These are phyloP conservation scores for Ailanthus altissimus DNA, from an alignment of 345 rosid species.

Conservation along the genomic window DNA sequence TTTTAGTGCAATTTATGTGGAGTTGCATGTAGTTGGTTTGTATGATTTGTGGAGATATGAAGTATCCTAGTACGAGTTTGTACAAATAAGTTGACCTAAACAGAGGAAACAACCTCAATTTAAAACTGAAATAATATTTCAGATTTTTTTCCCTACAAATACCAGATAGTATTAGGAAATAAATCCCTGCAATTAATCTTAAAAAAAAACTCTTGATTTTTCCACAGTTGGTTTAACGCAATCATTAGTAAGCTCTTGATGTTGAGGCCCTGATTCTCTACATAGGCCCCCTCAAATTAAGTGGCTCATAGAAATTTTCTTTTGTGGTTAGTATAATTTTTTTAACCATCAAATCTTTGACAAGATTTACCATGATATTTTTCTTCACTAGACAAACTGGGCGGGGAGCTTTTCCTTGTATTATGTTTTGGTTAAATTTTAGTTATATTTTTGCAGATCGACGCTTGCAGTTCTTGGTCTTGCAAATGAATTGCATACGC, in stretches of 20 bases:
- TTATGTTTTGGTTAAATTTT: slow-evolving; percentile 15
- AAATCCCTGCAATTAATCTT: no score
- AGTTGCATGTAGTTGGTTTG: neutral
- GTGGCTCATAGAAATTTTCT: neutral
- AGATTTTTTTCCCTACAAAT: no score
- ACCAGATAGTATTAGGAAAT: no score
- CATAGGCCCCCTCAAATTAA: neutral
- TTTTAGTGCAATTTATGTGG: neutral
- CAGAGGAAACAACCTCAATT: no score
- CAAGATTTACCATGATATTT: neutral
- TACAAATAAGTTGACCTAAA: no score
- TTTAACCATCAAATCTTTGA: neutral
- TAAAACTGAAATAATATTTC: no score
- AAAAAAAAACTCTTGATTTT: no score
- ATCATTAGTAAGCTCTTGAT: neutral
- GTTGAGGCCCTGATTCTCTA: neutral
- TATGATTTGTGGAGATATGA: neutral
- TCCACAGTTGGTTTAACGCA: neutral
- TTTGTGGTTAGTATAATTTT: slow-evolving; percentile 2
- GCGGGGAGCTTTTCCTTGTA: neutral
- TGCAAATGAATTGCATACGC: slow-evolving; percentile 45
- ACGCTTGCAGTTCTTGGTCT: slow-evolving; percentile 75
- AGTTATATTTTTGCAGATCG: slow-evolving; percentile 50
- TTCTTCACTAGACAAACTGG: neutral
- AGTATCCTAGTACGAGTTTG: neutral